Conservation (phyloP, 2,329 filamentous ascomycete species). For the Rutstroemia sp. region DNA sequence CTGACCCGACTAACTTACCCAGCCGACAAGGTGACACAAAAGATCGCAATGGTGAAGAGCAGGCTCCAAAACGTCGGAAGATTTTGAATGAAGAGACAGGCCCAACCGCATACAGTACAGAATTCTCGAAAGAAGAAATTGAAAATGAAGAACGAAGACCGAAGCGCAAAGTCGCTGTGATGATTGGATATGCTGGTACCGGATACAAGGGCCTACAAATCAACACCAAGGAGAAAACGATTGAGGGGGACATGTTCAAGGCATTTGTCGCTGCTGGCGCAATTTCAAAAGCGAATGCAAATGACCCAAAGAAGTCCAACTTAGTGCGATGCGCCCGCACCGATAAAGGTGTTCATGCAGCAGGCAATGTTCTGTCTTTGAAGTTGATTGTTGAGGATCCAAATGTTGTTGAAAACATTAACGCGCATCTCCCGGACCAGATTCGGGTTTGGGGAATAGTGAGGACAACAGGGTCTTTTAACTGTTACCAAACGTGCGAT, state of each 20-base stretch:
- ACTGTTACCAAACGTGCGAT: conserved; percentile 90
- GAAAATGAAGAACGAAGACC: conserved; percentile 78
- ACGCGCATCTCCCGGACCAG: conserved; percentile 73
- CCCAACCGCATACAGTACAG: conserved; percentile 30
- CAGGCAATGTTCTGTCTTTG: conserved; percentile 88
- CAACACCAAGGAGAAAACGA: conserved; percentile 74
- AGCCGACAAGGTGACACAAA: conserved; percentile 47
- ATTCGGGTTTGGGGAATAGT: conserved; percentile 95
- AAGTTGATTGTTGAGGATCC: conserved; percentile 94
- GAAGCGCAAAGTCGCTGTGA: conserved; percentile 92
- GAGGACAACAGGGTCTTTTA: conserved; percentile 83
- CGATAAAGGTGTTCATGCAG: conserved; percentile 95
- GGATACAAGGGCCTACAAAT: conserved; percentile 98
- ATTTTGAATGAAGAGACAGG: conserved; percentile 32
- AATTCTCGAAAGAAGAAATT: conserved; percentile 72
- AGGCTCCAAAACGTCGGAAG: conserved; percentile 48
- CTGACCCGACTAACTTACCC: conserved; percentile 39
- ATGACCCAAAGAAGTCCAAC: conserved; percentile 93
- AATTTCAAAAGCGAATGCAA: conserved; percentile 93
- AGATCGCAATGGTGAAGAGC: conserved; percentile 40
- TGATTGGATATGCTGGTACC: conserved; percentile 92
- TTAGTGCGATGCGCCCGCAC: conserved; percentile 90
- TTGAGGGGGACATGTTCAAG: conserved; percentile 89
- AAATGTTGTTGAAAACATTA: conserved; percentile 85
- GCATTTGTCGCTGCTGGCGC: conserved; percentile 87